Conservation (phyloP, 768 basidiomycete genomes). For the Neoboletus magnificus region DNA sequence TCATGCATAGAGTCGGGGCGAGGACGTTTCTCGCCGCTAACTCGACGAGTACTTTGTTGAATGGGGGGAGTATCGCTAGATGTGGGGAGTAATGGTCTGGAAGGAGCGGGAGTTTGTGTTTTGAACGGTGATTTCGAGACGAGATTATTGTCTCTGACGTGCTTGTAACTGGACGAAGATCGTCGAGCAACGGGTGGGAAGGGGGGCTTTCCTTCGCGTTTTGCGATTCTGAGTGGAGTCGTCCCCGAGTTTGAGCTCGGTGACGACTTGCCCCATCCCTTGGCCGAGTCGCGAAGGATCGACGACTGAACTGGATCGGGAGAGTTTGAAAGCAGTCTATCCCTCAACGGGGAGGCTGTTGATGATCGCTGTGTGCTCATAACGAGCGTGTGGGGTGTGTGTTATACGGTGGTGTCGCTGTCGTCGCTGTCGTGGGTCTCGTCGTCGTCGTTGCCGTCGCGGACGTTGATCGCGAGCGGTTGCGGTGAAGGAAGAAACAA, state of each 20-base stretch:
- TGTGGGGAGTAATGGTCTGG: slow-evolving; percentile 23
- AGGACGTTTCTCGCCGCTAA: slow-evolving; percentile 77
- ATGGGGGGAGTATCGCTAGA: slow-evolving; percentile 5
- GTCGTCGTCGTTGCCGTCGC: slow-evolving; percentile 17
- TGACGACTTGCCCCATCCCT: slow-evolving; percentile 55
- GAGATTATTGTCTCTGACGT: slow-evolving; percentile 71
- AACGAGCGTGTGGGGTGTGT: slow-evolving; percentile 1
- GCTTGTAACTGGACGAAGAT: slow-evolving; percentile 74
- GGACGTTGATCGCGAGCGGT: slow-evolving; percentile 8
- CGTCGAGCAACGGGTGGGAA: slow-evolving; percentile 62
- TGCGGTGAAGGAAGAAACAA: slow-evolving; percentile 13
- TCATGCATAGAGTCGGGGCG: slow-evolving; percentile 70
- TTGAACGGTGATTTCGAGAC: slow-evolving; percentile 88
- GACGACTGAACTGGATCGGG: slow-evolving; percentile 63
- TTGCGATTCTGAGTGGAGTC: slow-evolving; percentile 72
- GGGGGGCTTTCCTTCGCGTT: slow-evolving; percentile 51
- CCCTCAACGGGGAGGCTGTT: slow-evolving; percentile 48
- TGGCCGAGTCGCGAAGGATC: slow-evolving; percentile 59
- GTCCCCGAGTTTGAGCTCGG: slow-evolving; percentile 33
- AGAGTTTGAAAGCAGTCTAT: slow-evolving; percentile 59
- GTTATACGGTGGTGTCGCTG: slow-evolving; percentile 7
- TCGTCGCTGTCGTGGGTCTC: slow-evolving; percentile 16
- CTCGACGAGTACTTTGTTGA: slow-evolving; percentile 38
- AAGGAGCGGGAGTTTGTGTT: slow-evolving; percentile 54
- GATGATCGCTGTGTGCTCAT: slow-evolving; percentile 29